Evolutionary conservation across 805 yeast genomes (phyloP).

Genomic region (Vanderwaltozyma yarrowii): DNA sequence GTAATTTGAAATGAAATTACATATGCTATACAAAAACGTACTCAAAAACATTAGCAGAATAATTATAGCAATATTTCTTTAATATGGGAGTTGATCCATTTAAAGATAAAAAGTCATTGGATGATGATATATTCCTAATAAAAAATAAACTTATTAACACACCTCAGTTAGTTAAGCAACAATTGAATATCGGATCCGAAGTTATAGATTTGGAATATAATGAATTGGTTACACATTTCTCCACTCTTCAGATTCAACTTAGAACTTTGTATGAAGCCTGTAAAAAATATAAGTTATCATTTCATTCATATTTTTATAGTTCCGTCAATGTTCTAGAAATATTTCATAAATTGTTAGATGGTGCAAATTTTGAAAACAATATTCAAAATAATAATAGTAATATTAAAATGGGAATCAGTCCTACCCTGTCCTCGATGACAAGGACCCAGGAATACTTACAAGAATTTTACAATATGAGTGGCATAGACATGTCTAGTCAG

Average conservation of each 20-base stretch:
- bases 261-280: slow-evolving; percentile 7
- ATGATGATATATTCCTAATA: slow-evolving; percentile 2
- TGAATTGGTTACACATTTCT: slow-evolving; percentile 1
- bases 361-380: background rate
- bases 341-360: slow-evolving; percentile 9
- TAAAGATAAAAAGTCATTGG: background rate
- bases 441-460: slow-evolving; percentile 2
- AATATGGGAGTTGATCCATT: background rate
- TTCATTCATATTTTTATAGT: slow-evolving; percentile 7
- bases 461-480: slow-evolving; percentile 3
- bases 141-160: background rate
- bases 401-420: too few species aligned
- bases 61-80: too few species aligned
- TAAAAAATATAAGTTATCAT: slow-evolving; percentile 7
- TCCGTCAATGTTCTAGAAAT: slow-evolving; percentile 6
- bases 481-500: slow-evolving; percentile 1
- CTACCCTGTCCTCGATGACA: background rate
- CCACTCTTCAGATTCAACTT: slow-evolving; percentile 1
- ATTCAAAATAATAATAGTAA: too few species aligned
- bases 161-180: background rate
- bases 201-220: slow-evolving; percentile 8
- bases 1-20: too few species aligned
- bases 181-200: slow-evolving; percentile 1
- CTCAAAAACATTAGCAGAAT: too few species aligned
- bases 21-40: too few species aligned